Evolutionary conservation across 805 yeast species (phyloP).

Genomic region (Candida vaughaniae): DNA sequence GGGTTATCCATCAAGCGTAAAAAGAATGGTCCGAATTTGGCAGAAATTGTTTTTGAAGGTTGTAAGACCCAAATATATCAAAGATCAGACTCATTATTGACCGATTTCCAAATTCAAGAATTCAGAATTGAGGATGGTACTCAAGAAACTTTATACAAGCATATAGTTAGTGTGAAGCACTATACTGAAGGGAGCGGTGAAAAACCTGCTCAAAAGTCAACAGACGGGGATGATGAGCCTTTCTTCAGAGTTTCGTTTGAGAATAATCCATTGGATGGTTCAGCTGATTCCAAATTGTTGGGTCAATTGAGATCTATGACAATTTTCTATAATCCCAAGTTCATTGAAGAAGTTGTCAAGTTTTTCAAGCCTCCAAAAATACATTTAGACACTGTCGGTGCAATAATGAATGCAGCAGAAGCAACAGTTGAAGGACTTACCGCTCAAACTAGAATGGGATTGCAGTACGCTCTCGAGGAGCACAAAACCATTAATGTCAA

Average conservation of each 20-base stretch:
- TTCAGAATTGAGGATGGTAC: slow-evolving; percentile 88
- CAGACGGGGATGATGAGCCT: slow-evolving; percentile 44
- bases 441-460: slow-evolving; percentile 83
- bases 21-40: slow-evolving; percentile 50
- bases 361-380: slow-evolving; percentile 88
- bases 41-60: slow-evolving; percentile 80
- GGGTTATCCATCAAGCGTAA: slow-evolving; percentile 59
- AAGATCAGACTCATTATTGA: slow-evolving; percentile 73
- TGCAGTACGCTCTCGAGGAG: slow-evolving; percentile 90
- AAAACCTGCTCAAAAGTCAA: not conserved
- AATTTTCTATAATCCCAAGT: slow-evolving; percentile 81
- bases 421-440: slow-evolving; percentile 91
- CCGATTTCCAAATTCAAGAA: slow-evolving; percentile 75
- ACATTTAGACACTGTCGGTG: slow-evolving; percentile 85
- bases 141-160: slow-evolving; percentile 73
- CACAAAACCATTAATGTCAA: slow-evolving; percentile 87
- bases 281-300: slow-evolving; percentile 75
- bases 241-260: slow-evolving; percentile 84
- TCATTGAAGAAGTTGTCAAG: slow-evolving; percentile 67
- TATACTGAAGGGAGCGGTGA: slow-evolving; percentile 27
- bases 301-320: slow-evolving; percentile 85
- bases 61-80: slow-evolving; percentile 71
- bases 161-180: slow-evolving; percentile 81
- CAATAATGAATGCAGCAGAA: slow-evolving; percentile 91
- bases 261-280: slow-evolving; percentile 76